Conservation (phyloP, 345 rosid species). For the Eucalyptus rudis region DNA sequence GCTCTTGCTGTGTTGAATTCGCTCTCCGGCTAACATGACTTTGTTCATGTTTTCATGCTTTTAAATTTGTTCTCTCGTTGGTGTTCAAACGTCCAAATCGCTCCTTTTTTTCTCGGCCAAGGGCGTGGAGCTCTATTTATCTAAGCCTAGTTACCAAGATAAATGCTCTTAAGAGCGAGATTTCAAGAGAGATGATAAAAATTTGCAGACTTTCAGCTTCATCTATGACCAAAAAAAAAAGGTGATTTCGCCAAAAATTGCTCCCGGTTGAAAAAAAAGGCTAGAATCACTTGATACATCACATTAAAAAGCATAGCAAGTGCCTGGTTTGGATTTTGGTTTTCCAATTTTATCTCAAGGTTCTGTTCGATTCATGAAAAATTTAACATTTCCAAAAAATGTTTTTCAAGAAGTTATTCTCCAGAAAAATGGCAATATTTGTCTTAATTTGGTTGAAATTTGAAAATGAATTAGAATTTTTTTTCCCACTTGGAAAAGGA, state of each 20-base stretch:
- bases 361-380: accelerated
- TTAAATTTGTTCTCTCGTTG: background rate
- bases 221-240: accelerated
- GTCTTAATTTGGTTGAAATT: background rate
- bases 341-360: accelerated
- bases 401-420: background rate
- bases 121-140: background rate
- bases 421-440: accelerated
- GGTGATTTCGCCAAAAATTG: accelerated
- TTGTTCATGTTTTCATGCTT: background rate
- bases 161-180: background rate
- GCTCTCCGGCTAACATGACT: background rate
- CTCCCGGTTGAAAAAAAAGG: accelerated
- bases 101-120: background rate
- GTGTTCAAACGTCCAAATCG: background rate
- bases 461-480: background rate
- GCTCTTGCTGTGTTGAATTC: background rate
- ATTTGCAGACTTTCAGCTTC: accelerated
- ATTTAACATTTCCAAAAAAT: background rate
- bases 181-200: too few relatives aligned
- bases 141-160: background rate
- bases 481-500: accelerated
- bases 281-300: accelerated
- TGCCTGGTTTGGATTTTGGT: background rate
- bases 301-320: background rate